Percentiles rank a stretch among this genome's conserved stretches.
These are phyloP conservation scores for Microcera coccophila DNA, from an alignment of 2,329 filamentous ascomycete species.

Conservation along the genomic window DNA sequence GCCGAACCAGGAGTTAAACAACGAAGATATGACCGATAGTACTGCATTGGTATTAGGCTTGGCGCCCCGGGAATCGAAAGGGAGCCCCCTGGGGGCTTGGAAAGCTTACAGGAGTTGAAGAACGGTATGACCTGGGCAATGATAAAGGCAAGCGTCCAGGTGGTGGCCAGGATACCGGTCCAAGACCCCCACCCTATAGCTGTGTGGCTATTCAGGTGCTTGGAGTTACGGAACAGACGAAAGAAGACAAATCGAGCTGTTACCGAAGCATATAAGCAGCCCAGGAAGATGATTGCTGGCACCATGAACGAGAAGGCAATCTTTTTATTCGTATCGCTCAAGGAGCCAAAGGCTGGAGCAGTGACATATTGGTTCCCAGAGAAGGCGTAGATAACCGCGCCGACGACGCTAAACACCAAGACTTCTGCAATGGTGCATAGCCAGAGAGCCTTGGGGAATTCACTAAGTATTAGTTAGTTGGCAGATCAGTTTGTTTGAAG, in stretches of 20 bases:
- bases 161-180: slow-evolving; percentile 62
- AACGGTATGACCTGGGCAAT: slow-evolving; percentile 91
- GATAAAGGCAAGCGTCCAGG: slow-evolving; percentile 80
- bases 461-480: slow-evolving; percentile 48
- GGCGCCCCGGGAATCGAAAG: neutral
- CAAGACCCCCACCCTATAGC: slow-evolving; percentile 75
- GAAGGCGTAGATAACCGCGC: slow-evolving; percentile 74
- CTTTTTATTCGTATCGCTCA: slow-evolving; percentile 77
- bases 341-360: slow-evolving; percentile 78
- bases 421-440: slow-evolving; percentile 84
- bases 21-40: slow-evolving; percentile 73
- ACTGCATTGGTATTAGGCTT: slow-evolving; percentile 35
- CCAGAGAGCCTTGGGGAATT: slow-evolving; percentile 91
- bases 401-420: slow-evolving; percentile 78
- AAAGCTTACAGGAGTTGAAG: slow-evolving; percentile 65
- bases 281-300: slow-evolving; percentile 85
- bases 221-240: slow-evolving; percentile 72
- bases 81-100: rapidly evolving
- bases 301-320: slow-evolving; percentile 92
- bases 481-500: neutral
- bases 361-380: slow-evolving; percentile 87
- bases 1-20: slow-evolving; percentile 90
- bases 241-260: slow-evolving; percentile 89
- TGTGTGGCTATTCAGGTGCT: slow-evolving; percentile 77
- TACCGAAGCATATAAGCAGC: slow-evolving; percentile 84